Evolutionary conservation across 306 rosid species (phyloP).

Genomic region (Castanospermum australe): DNA sequence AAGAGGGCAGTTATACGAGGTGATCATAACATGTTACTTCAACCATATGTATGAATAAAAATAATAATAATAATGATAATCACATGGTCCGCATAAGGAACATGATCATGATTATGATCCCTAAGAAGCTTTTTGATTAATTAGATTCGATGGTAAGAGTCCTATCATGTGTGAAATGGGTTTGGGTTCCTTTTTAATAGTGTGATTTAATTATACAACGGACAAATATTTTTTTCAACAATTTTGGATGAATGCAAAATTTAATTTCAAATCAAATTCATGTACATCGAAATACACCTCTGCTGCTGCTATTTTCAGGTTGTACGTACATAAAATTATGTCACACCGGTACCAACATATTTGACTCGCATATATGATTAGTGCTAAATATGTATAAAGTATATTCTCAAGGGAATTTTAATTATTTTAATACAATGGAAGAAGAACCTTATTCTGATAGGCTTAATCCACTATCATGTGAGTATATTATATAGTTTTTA

Average conservation of each 20-base stretch:
- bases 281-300: neutral
- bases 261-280: neutral
- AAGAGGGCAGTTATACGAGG: neutral
- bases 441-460: neutral
- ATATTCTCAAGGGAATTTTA: neutral
- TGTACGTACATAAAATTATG: neutral
- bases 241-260: neutral
- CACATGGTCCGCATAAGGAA: conserved; percentile 27
- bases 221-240: neutral
- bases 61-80: neutral
- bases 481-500: too few species aligned
- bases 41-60: neutral
- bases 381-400: neutral
- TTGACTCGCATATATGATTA: neutral
- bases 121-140: neutral
- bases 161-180: neutral
- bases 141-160: neutral
- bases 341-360: neutral
- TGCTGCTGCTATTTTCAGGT: neutral
- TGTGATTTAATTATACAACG: neutral
- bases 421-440: neutral
- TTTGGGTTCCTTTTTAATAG: neutral
- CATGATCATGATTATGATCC: conserved; percentile 25
- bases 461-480: neutral
- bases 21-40: neutral